A percentile compares a stretch with the other conserved stretches of the same genome.
These are phyloP conservation scores for Hansenula sp. DNA, from an alignment of 1,139 yeast genomes.

Conservation along the genomic window DNA sequence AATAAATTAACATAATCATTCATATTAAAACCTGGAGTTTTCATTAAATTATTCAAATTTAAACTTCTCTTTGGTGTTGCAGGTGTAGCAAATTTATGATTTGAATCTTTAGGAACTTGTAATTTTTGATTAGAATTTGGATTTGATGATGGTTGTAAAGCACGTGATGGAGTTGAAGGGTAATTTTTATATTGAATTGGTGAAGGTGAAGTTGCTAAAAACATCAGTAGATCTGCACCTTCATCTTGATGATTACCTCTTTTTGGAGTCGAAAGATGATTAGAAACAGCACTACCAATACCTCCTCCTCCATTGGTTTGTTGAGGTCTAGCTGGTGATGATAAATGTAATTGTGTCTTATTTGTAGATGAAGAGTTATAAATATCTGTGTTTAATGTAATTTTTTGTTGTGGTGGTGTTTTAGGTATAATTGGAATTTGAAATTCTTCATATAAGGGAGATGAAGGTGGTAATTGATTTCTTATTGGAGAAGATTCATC, in stretches of 20 bases:
- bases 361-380: conserved; percentile 23
- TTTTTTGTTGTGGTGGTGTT: conserved; percentile 23
- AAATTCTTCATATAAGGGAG: conserved; percentile 18
- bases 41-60: conserved; percentile 15
- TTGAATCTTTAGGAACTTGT: no score
- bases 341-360: conserved; percentile 14
- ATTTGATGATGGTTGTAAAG: conserved; percentile 1
- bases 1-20: conserved; percentile 61
- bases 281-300: no score
- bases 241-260: conserved; percentile 45
- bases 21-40: conserved; percentile 77
- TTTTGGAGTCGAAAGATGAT: conserved; percentile 15
- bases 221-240: conserved; percentile 81
- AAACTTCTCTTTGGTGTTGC: conserved; percentile 27
- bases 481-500: conserved; percentile 8
- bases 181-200: conserved; percentile 33
- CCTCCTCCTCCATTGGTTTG: no score
- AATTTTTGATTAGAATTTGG: conserved; percentile 7
- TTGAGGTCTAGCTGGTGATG: conserved; percentile 5
- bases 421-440: conserved; percentile 16
- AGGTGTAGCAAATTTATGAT: conserved; percentile 18
- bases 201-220: conserved; percentile 82
- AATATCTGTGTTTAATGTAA: conserved; percentile 16
- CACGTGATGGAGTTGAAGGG: conserved; percentile 20
- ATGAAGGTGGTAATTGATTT: conserved; percentile 21